These are phyloP conservation scores for Cytospora paraplurivora DNA, from an alignment of 2,329 filamentous ascomycete genomes.

Conservation along the genomic window DNA sequence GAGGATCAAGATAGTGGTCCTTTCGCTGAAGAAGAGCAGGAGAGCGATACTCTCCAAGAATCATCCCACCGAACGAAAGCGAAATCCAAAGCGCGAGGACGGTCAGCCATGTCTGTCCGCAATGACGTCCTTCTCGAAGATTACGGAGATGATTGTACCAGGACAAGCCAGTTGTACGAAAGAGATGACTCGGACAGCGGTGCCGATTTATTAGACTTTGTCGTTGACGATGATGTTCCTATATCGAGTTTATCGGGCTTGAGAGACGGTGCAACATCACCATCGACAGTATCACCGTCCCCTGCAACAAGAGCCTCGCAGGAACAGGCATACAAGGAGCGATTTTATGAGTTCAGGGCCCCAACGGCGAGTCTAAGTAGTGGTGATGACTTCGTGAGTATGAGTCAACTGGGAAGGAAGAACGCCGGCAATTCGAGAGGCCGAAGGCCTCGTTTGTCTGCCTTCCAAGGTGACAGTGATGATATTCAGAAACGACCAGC, in stretches of 20 bases:
- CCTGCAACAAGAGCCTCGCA: neutral
- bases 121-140: constrained; percentile 47
- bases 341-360: constrained; percentile 6
- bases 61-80: neutral
- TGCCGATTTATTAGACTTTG: constrained; percentile 56
- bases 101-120: neutral
- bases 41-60: neutral
- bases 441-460: constrained; percentile 4
- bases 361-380: constrained; percentile 21
- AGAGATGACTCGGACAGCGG: constrained; percentile 52
- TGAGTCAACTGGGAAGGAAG: constrained; percentile 25
- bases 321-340: neutral
- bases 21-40: constrained; percentile 19
- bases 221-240: constrained; percentile 52
- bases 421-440: neutral
- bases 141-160: constrained; percentile 53
- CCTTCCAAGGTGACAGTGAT: constrained; percentile 15
- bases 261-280: constrained; percentile 16
- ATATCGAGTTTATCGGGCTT: constrained; percentile 24
- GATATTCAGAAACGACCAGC: constrained; percentile 29
- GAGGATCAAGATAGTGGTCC: constrained; percentile 22
- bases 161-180: constrained; percentile 50
- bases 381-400: constrained; percentile 24
- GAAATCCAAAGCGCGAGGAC: constrained; percentile 7
- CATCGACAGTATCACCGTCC: constrained; percentile 4